These are phyloP conservation scores for Solanum neorickii DNA, from an alignment of 257 asterid species.

Conservation along the genomic window DNA sequence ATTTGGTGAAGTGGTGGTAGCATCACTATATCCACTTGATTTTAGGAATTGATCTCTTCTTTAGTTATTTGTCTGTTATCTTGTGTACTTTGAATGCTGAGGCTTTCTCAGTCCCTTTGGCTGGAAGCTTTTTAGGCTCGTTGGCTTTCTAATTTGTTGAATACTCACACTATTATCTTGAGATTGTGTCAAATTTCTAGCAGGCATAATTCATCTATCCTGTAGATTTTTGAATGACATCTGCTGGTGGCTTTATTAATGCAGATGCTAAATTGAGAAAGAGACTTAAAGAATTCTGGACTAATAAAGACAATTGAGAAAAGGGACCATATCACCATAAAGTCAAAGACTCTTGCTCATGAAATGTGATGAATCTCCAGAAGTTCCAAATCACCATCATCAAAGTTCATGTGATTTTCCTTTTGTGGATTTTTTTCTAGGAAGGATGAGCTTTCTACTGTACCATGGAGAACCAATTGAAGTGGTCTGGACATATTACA, in stretches of 20 bases:
- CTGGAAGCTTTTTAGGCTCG: neutral
- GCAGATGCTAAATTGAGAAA: conserved; percentile 64
- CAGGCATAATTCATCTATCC: conserved; percentile 6
- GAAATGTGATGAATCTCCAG: conserved; percentile 28
- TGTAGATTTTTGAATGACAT: conserved; percentile 28
- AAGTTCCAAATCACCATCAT: conserved; percentile 32
- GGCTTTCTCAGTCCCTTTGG: neutral
- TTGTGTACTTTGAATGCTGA: neutral
- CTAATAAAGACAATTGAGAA: conserved; percentile 56
- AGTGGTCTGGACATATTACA: conserved; percentile 35
- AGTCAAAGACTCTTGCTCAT: conserved; percentile 26
- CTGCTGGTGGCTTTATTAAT: conserved; percentile 45
- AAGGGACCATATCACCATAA: conserved; percentile 34
- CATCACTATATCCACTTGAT: neutral
- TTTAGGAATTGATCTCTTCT: neutral
- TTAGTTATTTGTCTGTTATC: neutral
- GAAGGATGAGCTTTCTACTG: conserved; percentile 6
- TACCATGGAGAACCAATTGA: conserved; percentile 7
- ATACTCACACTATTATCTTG: neutral
- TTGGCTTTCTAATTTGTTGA: neutral
- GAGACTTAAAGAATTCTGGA: conserved; percentile 47
- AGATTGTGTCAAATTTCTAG: conserved; percentile 5
- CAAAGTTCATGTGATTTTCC: conserved; percentile 22
- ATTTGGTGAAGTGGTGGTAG: neutral
- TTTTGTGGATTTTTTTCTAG: conserved; percentile 12